Percentiles rank a stretch among this genome's conserved stretches.
These are phyloP conservation scores for Hemisphaericaspora subhashii DNA, from an alignment of 1,139 yeast species.

Conservation along the genomic window DNA sequence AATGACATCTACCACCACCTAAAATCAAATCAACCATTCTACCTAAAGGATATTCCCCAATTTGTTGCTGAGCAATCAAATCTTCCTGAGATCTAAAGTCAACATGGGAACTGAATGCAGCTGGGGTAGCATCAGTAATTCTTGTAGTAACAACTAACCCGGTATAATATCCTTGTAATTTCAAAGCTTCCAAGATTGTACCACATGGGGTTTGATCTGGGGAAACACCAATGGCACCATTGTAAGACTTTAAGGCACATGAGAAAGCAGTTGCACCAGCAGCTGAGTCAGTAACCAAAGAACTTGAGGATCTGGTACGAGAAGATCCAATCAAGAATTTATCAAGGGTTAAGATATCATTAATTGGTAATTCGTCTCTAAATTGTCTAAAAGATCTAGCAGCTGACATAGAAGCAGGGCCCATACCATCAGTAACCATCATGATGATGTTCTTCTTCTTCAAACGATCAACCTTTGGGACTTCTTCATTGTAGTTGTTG, in stretches of 20 bases:
- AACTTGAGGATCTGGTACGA: constrained; percentile 70
- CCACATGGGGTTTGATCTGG: constrained; percentile 68
- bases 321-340: constrained; percentile 71
- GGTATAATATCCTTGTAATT: constrained; percentile 70
- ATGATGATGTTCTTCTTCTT: constrained; percentile 64
- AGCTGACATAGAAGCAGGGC: constrained; percentile 77
- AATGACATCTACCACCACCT: constrained; percentile 90
- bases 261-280: constrained; percentile 94
- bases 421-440: constrained; percentile 92
- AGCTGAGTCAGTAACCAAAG: constrained; percentile 84
- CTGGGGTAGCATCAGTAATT: constrained; percentile 78
- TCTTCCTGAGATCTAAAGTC: constrained; percentile 74
- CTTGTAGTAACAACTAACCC: constrained; percentile 88
- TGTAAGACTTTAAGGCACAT: constrained; percentile 75
- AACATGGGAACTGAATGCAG: constrained; percentile 78
- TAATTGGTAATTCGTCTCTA: constrained; percentile 48
- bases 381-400: constrained; percentile 70
- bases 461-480: constrained; percentile 13
- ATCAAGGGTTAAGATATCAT: constrained; percentile 62
- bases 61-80: constrained; percentile 79
- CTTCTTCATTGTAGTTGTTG: background rate
- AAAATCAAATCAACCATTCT: constrained; percentile 74
- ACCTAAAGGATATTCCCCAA: constrained; percentile 73
- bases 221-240: constrained; percentile 81
- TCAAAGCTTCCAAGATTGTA: constrained; percentile 80